Evolutionary conservation across 1,284 basidiomycete genomes (phyloP).

Genomic region (Moniliella sp.): DNA sequence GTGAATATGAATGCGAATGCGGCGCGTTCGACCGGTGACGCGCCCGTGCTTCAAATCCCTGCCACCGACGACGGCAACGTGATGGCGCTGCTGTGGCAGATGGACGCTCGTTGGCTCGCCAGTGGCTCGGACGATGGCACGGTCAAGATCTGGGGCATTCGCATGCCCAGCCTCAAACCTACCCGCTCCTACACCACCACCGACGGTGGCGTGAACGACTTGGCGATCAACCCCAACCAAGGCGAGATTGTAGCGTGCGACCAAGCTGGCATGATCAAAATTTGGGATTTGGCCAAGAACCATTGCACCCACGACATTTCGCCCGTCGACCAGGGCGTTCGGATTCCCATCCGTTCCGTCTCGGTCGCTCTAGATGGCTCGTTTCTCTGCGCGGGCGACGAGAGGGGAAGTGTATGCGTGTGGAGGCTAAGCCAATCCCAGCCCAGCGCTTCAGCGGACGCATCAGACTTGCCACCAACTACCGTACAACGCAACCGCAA

Average conservation of each 20-base stretch:
- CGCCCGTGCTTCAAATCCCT: slow-evolving; percentile 10
- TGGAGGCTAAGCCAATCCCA: no score
- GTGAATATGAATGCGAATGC: no score
- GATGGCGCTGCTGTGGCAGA: slow-evolving; percentile 82
- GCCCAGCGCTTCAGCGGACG: no score
- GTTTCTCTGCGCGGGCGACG: no score
- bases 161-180: slow-evolving; percentile 40
- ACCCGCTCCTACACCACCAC: slow-evolving; percentile 40
- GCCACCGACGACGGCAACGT: slow-evolving; percentile 70
- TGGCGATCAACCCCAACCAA: slow-evolving; percentile 96
- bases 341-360: no score
- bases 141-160: slow-evolving; percentile 95
- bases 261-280: slow-evolving; percentile 92
- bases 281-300: slow-evolving; percentile 94
- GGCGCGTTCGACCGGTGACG: no score
- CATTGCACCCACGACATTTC: slow-evolving; percentile 90
- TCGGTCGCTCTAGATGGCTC: no score
- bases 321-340: no score
- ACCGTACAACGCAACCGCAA: no score
- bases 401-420: no score
- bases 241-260: slow-evolving; percentile 95
- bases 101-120: slow-evolving; percentile 92
- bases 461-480: no score
- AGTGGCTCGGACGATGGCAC: slow-evolving; percentile 92
- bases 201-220: slow-evolving; percentile 99